Evolutionary conservation across 495 filamentous ascomycete genomes (phyloP).

Genomic region (Thozetella sp.): DNA sequence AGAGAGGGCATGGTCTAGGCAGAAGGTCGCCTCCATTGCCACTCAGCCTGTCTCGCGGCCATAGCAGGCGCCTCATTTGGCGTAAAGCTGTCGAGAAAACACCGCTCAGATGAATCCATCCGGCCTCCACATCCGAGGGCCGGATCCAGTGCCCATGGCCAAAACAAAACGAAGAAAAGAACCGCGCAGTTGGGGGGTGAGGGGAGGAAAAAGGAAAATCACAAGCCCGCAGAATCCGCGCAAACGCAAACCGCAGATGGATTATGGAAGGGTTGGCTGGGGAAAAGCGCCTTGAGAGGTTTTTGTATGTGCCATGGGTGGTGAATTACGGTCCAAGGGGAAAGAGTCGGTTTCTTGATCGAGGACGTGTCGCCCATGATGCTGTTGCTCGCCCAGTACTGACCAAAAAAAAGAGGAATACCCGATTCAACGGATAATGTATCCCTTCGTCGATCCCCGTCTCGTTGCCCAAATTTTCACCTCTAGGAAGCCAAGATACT

Average conservation of each 20-base stretch:
- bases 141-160: neutral
- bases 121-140: too few species aligned
- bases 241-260: conserved; percentile 1
- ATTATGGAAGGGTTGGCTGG: neutral
- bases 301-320: neutral
- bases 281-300: neutral
- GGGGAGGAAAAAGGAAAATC: neutral
- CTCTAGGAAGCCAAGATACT: neutral
- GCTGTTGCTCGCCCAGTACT: neutral
- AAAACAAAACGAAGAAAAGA: neutral
- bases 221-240: neutral
- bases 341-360: neutral
- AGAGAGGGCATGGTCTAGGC: neutral
- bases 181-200: too few species aligned
- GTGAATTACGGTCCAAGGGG: neutral
- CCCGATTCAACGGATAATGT: too few species aligned
- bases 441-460: too few species aligned
- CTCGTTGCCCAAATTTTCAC: too few species aligned
- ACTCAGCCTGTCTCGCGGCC: too few species aligned
- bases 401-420: neutral
- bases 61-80: too few species aligned
- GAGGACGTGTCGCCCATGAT: neutral
- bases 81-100: neutral
- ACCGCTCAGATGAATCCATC: neutral
- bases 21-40: too few species aligned